phyloP scores from a whole-genome alignment of 1,284 basidiomycete genomes.

The Ustilago curta region DNA sequence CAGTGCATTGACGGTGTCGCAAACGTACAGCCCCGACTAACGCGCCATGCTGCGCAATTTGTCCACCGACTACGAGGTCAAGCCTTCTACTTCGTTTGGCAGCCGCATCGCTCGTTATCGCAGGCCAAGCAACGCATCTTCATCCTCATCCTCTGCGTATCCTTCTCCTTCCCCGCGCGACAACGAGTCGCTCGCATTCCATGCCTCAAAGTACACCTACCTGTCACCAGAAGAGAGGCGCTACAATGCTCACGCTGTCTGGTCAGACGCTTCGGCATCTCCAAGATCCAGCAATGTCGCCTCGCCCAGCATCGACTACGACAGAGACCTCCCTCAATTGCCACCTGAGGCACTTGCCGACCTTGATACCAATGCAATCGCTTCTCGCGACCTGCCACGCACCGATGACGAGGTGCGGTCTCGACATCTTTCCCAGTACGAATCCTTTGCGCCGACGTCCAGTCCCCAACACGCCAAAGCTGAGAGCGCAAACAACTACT shows the following conservation, averaged over 20 bases:
- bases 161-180: slow-evolving; percentile 19
- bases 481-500: slow-evolving; percentile 12
- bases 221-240: slow-evolving; percentile 37
- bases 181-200: slow-evolving; percentile 1
- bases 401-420: slow-evolving; percentile 40
- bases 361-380: slow-evolving; percentile 19
- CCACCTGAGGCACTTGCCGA: slow-evolving; percentile 37
- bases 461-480: not conserved
- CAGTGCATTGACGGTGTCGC: not conserved
- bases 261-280: slow-evolving; percentile 27
- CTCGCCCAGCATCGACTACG: slow-evolving; percentile 40
- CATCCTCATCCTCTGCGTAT: slow-evolving; percentile 3
- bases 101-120: slow-evolving; percentile 28
- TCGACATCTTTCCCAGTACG: slow-evolving; percentile 31
- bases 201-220: slow-evolving; percentile 20
- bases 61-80: slow-evolving; percentile 12
- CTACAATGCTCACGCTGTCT: slow-evolving; percentile 13
- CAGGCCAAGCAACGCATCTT: slow-evolving; percentile 25
- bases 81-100: slow-evolving; percentile 14
- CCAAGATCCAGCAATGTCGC: slow-evolving; percentile 20
- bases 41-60: slow-evolving; percentile 24
- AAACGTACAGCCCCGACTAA: not conserved
- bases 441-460: not conserved
- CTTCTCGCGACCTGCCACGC: slow-evolving; percentile 10
- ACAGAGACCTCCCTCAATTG: slow-evolving; percentile 36